phyloP scores from a whole-genome alignment of 2,329 filamentous ascomycete species.

The Fusarium pseudonygamai region DNA sequence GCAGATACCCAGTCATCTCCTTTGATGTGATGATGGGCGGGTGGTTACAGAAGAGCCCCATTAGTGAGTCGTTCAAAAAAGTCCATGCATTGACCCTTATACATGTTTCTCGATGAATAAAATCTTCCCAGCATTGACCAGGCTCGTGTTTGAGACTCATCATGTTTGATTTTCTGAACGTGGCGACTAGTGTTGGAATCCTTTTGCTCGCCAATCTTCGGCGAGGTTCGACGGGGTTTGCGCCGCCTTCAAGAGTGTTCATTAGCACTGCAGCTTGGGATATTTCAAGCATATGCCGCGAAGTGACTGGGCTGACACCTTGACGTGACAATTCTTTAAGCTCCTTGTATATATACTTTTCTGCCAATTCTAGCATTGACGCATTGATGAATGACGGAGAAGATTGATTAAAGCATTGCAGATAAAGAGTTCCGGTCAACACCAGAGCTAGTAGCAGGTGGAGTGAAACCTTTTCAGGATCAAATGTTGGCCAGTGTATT shows the following conservation, averaged over 20 bases:
- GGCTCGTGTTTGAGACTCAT: background rate
- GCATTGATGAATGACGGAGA: background rate
- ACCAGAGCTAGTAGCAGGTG: slow-evolving; percentile 12
- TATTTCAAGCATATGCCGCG: slow-evolving; percentile 1
- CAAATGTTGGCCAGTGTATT: slow-evolving; percentile 33
- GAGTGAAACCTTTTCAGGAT: slow-evolving; percentile 2
- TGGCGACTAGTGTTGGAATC: slow-evolving; percentile 6
- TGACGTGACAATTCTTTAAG: background rate
- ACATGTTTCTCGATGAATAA: slow-evolving; percentile 22
- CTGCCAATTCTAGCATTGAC: slow-evolving; percentile 4
- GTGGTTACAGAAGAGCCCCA: slow-evolving; percentile 22
- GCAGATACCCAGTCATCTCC: slow-evolving; percentile 28
- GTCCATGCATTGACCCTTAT: slow-evolving; percentile 29
- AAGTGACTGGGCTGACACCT: background rate
- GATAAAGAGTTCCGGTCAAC: slow-evolving; percentile 7
- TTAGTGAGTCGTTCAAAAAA: slow-evolving; percentile 8
- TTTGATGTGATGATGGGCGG: slow-evolving; percentile 9
- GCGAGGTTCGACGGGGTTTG: slow-evolving; percentile 8
- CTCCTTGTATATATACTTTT: slow-evolving; percentile 24
- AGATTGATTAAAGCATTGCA: background rate
- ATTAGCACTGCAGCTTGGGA: slow-evolving; percentile 27
- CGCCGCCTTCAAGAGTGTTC: background rate
- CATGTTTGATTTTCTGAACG: slow-evolving; percentile 1
- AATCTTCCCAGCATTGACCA: background rate
- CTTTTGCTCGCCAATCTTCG: slow-evolving; percentile 4